These are phyloP conservation scores for Papiliotrema fonsecae DNA, from an alignment of 1,284 basidiomycete genomes.

Conservation along the genomic window DNA sequence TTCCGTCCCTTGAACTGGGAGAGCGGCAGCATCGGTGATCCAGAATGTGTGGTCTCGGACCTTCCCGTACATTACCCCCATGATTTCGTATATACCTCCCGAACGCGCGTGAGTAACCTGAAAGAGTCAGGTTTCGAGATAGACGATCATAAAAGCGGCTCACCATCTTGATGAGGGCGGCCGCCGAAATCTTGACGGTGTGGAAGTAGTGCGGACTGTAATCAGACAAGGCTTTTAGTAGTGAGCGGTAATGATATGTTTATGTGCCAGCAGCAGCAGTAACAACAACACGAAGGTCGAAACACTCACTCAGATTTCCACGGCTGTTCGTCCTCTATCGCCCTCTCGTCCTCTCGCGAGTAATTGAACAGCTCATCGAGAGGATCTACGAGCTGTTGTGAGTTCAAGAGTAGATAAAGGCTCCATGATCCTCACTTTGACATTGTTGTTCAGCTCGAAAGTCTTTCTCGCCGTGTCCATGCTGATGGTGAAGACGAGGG, in stretches of 20 bases:
- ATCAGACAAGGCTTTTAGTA: neutral
- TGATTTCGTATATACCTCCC: constrained; percentile 95
- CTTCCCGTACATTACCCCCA: constrained; percentile 99
- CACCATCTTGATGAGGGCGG: constrained; percentile 98
- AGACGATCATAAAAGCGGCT: too few species aligned
- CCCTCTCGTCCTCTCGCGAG: constrained; percentile 66
- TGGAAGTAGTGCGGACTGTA: constrained; percentile 85
- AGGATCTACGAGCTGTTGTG: constrained; percentile 29
- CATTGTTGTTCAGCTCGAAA: constrained; percentile 77
- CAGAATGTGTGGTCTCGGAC: constrained; percentile 80
- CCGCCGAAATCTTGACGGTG: constrained; percentile 87
- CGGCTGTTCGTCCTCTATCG: constrained; percentile 66
- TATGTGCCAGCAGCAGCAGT: too few species aligned
- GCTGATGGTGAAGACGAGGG: neutral
- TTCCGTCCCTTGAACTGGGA: constrained; percentile 98
- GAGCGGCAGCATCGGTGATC: constrained; percentile 92
- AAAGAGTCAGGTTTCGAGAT: too few species aligned
- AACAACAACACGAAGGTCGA: too few species aligned
- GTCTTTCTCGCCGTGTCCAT: constrained; percentile 60
- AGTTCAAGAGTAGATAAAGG: neutral
- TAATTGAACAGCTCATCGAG: constrained; percentile 74
- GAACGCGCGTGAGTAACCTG: constrained; percentile 97
- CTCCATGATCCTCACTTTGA: constrained; percentile 45
- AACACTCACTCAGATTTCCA: constrained; percentile 77
- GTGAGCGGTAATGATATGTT: too few species aligned